Base-by-base conservation (phyloP, 768 basidiomycete genomes). In the Suillus placidus region DNA sequence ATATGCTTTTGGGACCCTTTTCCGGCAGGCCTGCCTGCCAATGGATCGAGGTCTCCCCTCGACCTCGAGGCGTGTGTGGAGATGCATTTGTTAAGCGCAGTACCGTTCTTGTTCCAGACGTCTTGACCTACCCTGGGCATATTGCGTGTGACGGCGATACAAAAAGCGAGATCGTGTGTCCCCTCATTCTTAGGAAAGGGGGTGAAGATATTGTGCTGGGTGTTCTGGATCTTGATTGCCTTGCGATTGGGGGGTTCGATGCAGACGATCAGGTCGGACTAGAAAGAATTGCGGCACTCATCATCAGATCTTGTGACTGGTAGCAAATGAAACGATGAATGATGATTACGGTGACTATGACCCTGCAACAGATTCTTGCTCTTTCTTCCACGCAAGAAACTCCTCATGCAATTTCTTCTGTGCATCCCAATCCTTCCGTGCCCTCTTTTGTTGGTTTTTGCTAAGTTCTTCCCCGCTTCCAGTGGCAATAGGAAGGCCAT, bases 131-230 rank as follows among this genome's bases (percentile, higher is more conserved):
- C 73, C 93, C 93, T 1, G 95, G 96, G 0, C 97, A 99, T 74
- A 97, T 97, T 67, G 93, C 94, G 3, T 98, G 97, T 72, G 95
- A 98, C 70, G 92, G 88, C 26, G 88, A 90, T 62, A 97, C 96
- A 2, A 89, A 90, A 72, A 93, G 92, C 71, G 97, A 99, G 76
- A 87, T 98, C 60, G 95, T 97, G 30, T 80, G 91, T 60, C 96
- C 96, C 8, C 81, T 98, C 20, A 73, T 88, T 54, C 69, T 83
- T 45, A 68, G 67, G 40, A 61, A 64, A 30, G 72, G 76, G 60
- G 76, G 76, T 45, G 77, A 70, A 34, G 70, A 73, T 37, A 67
- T 75, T 45, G 76, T 80, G 23, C 64, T 86, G 56, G 88, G 88
- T n/a, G 87, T 90, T 23, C 78, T 97, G 49, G 95, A 98, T 78